Percentiles rank a stretch among this genome's conserved stretches.
Evolutionary conservation across 371 early-diverging fungal species (phyloP).

Genomic region (Mortierella sp.): DNA sequence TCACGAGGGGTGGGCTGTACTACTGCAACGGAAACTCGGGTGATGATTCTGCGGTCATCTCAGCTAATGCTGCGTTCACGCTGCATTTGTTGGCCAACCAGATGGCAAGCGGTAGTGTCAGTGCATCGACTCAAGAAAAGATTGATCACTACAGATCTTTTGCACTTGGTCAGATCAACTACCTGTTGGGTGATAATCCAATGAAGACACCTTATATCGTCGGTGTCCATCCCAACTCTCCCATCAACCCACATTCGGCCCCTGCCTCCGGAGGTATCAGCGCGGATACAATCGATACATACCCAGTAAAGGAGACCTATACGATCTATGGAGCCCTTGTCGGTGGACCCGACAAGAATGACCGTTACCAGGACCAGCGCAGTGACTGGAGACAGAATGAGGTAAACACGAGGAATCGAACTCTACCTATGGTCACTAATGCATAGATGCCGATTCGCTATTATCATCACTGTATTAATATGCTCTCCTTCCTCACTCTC

Average conservation of each 20-base stretch:
- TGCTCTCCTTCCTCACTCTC: not conserved
- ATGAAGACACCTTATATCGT: constrained; percentile 70
- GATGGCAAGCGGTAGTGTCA: constrained; percentile 7
- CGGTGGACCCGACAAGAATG: constrained; percentile 69
- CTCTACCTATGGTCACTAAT: too few relatives aligned
- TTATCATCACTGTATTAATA: not conserved
- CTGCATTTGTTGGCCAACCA: constrained; percentile 26
- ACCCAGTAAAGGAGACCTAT: constrained; percentile 48
- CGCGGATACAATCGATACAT: constrained; percentile 57
- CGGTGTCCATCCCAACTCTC: constrained; percentile 71
- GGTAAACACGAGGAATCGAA: constrained; percentile 17
- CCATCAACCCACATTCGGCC: constrained; percentile 73
- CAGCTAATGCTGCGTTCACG: constrained; percentile 54
- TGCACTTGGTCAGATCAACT: constrained; percentile 62
- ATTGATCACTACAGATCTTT: constrained; percentile 57
- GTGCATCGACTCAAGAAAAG: constrained; percentile 12
- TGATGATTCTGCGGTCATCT: constrained; percentile 62
- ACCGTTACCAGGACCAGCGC: constrained; percentile 65
- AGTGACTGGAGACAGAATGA: constrained; percentile 62
- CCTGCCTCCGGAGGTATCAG: constrained; percentile 69
- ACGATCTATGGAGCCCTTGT: constrained; percentile 70
- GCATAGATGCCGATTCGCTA: not conserved
- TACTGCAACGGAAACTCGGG: constrained; percentile 65
- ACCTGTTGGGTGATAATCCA: constrained; percentile 69
- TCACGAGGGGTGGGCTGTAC: constrained; percentile 66